Percentiles rank a stretch among this genome's conserved stretches.
These are phyloP conservation scores for Alternaria triticimaculans DNA, from an alignment of 2,329 filamentous ascomycete genomes.

Conservation along the genomic window DNA sequence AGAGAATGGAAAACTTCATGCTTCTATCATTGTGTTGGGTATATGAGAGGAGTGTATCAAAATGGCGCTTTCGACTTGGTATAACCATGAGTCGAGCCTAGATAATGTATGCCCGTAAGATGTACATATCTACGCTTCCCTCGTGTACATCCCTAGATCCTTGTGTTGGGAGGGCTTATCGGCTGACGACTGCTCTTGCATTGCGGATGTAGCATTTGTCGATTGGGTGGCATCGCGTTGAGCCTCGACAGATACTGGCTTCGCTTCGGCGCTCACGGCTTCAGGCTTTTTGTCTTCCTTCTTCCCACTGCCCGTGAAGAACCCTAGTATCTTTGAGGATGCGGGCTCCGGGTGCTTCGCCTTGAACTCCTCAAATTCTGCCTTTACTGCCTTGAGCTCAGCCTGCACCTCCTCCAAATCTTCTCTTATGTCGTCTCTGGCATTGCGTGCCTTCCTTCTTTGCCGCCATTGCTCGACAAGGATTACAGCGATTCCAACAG, in stretches of 20 bases:
- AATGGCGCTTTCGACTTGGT: background rate
- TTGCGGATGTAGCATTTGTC: background rate
- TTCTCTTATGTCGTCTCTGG: slow-evolving; percentile 67
- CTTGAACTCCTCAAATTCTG: slow-evolving; percentile 51
- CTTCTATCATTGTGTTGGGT: slow-evolving; percentile 24
- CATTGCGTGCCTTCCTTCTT: slow-evolving; percentile 65
- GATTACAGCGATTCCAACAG: slow-evolving; percentile 68
- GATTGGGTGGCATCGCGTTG: background rate
- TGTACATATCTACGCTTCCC: background rate
- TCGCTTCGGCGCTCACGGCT: slow-evolving; percentile 10
- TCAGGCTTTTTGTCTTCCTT: slow-evolving; percentile 26
- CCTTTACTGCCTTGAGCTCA: slow-evolving; percentile 46
- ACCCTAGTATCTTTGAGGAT: slow-evolving; percentile 35
- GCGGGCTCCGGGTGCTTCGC: slow-evolving; percentile 39
- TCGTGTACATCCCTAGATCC: background rate
- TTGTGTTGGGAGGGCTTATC: background rate
- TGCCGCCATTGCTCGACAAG: slow-evolving; percentile 68
- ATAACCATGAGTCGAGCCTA: background rate
- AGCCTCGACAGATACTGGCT: background rate
- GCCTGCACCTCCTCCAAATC: slow-evolving; percentile 65
- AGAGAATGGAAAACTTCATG: background rate
- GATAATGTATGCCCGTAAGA: background rate
- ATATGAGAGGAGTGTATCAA: slow-evolving; percentile 43
- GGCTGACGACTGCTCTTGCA: background rate
- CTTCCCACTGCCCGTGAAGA: slow-evolving; percentile 37